Evolutionary conservation across 2,329 filamentous ascomycete genomes (phyloP).

Genomic region (Phaeoacremonium minimum): DNA sequence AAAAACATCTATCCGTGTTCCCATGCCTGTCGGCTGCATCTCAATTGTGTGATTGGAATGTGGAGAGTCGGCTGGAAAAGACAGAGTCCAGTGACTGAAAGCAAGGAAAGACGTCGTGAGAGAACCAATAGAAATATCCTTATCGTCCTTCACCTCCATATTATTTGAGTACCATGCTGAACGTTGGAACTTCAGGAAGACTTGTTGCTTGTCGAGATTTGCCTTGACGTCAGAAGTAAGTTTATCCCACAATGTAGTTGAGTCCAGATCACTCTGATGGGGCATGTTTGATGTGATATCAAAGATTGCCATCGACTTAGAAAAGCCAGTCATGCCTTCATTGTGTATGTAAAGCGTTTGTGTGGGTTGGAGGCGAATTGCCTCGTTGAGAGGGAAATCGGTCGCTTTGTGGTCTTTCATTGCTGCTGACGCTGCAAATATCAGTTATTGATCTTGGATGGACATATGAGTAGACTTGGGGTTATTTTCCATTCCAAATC

Average conservation of each 20-base stretch:
- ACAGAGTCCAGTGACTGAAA: constrained; percentile 5
- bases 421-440: no score
- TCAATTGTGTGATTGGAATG: constrained; percentile 6
- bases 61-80: constrained; percentile 6
- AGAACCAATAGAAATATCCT: constrained; percentile 17
- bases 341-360: background rate
- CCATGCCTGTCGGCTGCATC: constrained; percentile 2
- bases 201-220: background rate
- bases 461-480: no score
- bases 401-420: background rate
- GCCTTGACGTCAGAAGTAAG: background rate
- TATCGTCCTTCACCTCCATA: background rate
- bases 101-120: constrained; percentile 5
- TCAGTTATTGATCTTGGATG: no score
- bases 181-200: background rate
- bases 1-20: constrained; percentile 4
- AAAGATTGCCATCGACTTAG: background rate
- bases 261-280: no score
- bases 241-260: background rate
- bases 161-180: background rate
- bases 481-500: no score
- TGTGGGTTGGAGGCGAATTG: background rate
- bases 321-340: background rate
- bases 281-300: background rate
- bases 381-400: background rate